Conservation (phyloP, 345 rosid species). For the Populus ilicifolia region DNA sequence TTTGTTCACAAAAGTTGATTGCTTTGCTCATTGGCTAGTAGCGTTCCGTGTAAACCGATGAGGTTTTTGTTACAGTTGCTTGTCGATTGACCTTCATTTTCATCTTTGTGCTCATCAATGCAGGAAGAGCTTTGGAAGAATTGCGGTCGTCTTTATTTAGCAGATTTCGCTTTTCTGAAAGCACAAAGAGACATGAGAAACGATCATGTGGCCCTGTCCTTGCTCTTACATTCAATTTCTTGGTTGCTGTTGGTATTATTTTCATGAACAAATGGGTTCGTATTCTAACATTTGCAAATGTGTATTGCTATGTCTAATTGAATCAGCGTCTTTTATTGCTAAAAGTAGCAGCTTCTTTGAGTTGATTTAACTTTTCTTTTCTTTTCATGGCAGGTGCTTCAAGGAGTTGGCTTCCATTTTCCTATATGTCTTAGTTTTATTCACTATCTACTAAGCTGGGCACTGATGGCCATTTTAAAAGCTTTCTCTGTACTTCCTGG, state of each 20-base stretch:
- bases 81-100: not conserved
- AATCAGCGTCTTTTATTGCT: not conserved
- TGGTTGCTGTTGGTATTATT: slow-evolving; percentile 71
- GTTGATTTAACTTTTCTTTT: not conserved
- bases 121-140: slow-evolving; percentile 78
- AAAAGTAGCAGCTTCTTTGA: not conserved
- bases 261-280: slow-evolving; percentile 88
- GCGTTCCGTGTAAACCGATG: not conserved
- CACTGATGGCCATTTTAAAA: slow-evolving; percentile 74
- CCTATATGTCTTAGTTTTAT: slow-evolving; percentile 86
- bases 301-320: not conserved
- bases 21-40: not conserved
- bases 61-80: not conserved
- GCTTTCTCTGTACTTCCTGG: slow-evolving; percentile 64
- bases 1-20: not conserved
- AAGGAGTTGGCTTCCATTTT: slow-evolving; percentile 76
- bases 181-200: slow-evolving; percentile 61
- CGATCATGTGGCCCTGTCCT: slow-evolving; percentile 53
- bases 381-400: slow-evolving; percentile 56
- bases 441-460: slow-evolving; percentile 78
- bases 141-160: slow-evolving; percentile 61
- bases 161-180: slow-evolving; percentile 54
- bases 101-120: not conserved
- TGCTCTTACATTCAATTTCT: slow-evolving; percentile 80
- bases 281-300: not conserved